Evolutionary conservation across 805 yeast genomes (phyloP), one percentile per base, ranked within the genome.

Genomic region (Candida lessepsii): DNA sequence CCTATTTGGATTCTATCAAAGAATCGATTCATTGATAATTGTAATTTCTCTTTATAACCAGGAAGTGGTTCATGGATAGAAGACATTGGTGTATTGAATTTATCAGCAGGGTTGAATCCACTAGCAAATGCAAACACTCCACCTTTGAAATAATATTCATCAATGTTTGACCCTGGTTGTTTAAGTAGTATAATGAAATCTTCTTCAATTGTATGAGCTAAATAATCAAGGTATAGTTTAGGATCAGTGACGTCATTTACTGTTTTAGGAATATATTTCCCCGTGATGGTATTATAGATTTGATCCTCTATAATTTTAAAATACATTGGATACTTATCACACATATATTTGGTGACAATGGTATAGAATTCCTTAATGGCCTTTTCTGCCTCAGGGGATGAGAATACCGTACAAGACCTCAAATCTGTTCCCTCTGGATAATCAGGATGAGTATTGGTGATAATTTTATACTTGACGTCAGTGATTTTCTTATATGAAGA

Each of bases 51-150:
- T 42, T 66, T 64, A 41, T 69, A 69, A 0, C 70, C 69, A 1
- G 75, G 75, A 24, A 69, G 57, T 2, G 73, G 75, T 19, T 54
- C 65, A 42, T 69, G 75, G 14, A 69, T 54, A 28, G 54, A 51
- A 8, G 67, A 56, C 25, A 69, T 53, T 1, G 73, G 73, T 20
- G 49, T 57, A 40, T 67, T 58, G 48, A 69, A 60, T 13, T 67
- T 53, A 34, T 63, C 66, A 9, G 21, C 24, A 1, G 75, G 75
- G 38, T 66, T 57, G 39, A 69, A 69, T 0, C 75, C 75, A 16
- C 71, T 71, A 1, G 75, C 72, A 54, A 69, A 69, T 5, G 69
- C 73, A 55, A 68, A 69, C 1, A 69, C 54, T 0, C 73, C 73
- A 1, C 62, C 73, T 45, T 68, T 69, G 60, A 67, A 67, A 44